These are phyloP conservation scores for Backusella macrospora DNA, from an alignment of 192 early-diverging fungal species.

Conservation along the genomic window DNA sequence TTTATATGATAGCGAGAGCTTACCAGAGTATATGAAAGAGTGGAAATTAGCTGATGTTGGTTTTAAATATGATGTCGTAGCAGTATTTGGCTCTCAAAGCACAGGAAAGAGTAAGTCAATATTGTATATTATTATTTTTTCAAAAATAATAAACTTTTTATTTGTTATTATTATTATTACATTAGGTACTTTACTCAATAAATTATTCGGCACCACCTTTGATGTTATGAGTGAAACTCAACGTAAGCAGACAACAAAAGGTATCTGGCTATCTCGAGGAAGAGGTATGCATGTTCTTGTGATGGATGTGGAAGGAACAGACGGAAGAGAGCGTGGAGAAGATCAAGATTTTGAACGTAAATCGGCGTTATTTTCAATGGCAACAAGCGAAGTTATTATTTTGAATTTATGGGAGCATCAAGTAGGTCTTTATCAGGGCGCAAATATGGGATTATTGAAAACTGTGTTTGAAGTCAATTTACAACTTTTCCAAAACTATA, in stretches of 20 bases:
- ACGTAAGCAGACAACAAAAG: constrained; percentile 94
- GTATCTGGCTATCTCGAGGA: constrained; percentile 94
- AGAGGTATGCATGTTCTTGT: constrained; percentile 83
- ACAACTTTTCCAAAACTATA: constrained; percentile 87
- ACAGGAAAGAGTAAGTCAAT: constrained; percentile 87
- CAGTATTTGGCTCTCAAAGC: constrained; percentile 98
- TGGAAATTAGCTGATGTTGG: constrained; percentile 84
- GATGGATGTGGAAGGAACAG: constrained; percentile 99
- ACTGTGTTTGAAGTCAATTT: constrained; percentile 99
- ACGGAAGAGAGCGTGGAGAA: constrained; percentile 97
- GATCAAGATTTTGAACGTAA: constrained; percentile 99
- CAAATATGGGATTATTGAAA: constrained; percentile 99
- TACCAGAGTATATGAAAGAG: constrained; percentile 78
- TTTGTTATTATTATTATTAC: neutral
- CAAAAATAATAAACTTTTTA: neutral
- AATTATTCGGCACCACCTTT: constrained; percentile 93
- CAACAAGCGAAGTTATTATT: constrained; percentile 92
- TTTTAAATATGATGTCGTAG: constrained; percentile 96
- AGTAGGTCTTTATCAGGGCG: constrained; percentile 98
- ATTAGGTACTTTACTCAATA: constrained; percentile 90
- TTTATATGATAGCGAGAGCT: constrained; percentile 52
- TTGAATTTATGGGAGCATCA: constrained; percentile 99
- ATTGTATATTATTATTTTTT: neutral
- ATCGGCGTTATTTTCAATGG: constrained; percentile 95
- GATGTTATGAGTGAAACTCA: constrained; percentile 91